phyloP scores from a whole-genome alignment of 2,329 filamentous ascomycete species.

The Penicillium sp. region DNA sequence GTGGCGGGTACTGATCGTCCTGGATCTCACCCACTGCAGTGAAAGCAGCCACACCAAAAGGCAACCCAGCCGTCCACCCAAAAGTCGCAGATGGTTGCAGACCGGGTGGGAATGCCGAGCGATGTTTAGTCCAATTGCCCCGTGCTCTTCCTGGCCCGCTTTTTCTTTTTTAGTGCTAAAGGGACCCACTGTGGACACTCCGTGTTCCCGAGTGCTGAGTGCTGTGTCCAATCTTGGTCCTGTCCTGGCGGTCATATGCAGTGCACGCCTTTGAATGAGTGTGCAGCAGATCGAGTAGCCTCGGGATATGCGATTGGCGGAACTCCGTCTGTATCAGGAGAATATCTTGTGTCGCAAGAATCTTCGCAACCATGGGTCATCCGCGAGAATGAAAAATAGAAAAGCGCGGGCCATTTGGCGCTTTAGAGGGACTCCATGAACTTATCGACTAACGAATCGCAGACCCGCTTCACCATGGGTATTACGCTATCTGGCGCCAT shows the following conservation, averaged over 20 bases:
- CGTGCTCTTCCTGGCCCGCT: constrained; percentile 25
- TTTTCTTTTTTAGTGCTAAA: constrained; percentile 13
- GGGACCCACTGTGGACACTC: constrained; percentile 7
- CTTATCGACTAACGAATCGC: constrained; percentile 18
- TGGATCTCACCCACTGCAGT: constrained; percentile 6
- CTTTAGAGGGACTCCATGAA: constrained; percentile 12
- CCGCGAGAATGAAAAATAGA: constrained; percentile 6
- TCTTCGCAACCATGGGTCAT: constrained; percentile 11
- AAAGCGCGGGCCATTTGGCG: constrained; percentile 19
- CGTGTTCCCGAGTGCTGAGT: constrained; percentile 8
- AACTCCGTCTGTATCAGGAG: not conserved
- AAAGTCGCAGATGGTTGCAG: constrained; percentile 19
- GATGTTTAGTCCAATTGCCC: constrained; percentile 19
- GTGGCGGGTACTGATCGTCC: constrained; percentile 18
- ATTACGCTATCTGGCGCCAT: constrained; percentile 22
- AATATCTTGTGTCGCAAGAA: constrained; percentile 3
- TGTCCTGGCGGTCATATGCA: not conserved
- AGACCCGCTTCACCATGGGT: not conserved
- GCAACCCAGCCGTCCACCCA: constrained; percentile 8
- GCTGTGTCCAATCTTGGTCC: not conserved
- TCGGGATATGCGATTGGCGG: constrained; percentile 1
- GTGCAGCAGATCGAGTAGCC: not conserved
- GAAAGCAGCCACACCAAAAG: constrained; percentile 20
- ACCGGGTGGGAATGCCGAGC: constrained; percentile 29
- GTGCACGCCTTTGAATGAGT: not conserved